Base-by-base conservation (phyloP, 257 asterid species). In the Leonotis leonurus region DNA sequence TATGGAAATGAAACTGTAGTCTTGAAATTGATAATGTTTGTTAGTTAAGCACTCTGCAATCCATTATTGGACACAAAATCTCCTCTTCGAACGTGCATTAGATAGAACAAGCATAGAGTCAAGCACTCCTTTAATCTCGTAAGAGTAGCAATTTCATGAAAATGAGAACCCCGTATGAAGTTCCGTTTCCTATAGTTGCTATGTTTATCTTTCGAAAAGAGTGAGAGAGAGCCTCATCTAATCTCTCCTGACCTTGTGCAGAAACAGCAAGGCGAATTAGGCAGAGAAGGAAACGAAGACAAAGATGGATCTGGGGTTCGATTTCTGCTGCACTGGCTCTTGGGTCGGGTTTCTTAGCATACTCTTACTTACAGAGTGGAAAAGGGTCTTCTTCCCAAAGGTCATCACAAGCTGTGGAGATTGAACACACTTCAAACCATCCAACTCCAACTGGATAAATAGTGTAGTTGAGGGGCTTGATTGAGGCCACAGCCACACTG, bases 281-380 rank as follows among this genome's bases (percentile, higher is more conserved):
- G 83, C 94, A 85, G 57, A 73, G 57, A 65, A 83, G 86, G 81
- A 86, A 83, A 69, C 82, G 81, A 71, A 78, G 78, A 72, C 85
- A 73, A 54, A 81, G 62, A 60, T 86, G 89, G 95, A 67, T 84
- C 27, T 84, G 85, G 85, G 90, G 95, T 20, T 91, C 95, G 0
- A 48, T 86, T 64, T 94, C 98, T 50, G 78, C 92, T 54, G 74
- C 77, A 13, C 16, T 81, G 20, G 70, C 94, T 44, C 29, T 86
- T 6, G 96, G 98, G 30, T 79, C 95, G 8, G 83, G 83, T 60
- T 75, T 72, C 69, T 45, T 84, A 33, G 81, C 82, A 2, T 91
- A 84, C 81, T 78, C 98, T 59, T 88, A 78, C 70, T 69, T 84
- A 52, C 77, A 72, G 27, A 26, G 75, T 79, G 95, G 88, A 65